Evolutionary conservation across 257 asterid species (phyloP), one percentile per base, ranked within the genome.

Genomic region (Nicotiana obtusifolia): DNA sequence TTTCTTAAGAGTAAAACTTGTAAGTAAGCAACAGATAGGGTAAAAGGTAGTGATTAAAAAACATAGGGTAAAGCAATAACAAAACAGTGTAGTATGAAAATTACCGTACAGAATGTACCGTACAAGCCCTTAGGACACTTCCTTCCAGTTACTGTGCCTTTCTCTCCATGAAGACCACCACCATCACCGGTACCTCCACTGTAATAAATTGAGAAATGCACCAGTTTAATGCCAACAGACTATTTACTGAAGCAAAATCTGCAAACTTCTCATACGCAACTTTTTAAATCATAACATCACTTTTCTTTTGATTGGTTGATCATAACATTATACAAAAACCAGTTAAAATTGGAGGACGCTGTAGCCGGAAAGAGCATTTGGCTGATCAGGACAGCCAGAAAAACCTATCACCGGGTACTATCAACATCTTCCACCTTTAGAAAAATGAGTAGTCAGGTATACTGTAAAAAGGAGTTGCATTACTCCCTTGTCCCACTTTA

Each of bases 61-160:
- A 20, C n/a, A 20, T 73, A 15, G 41, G 24, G 52, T 24, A 73
- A 73, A 47, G 14, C 79, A 73, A 7, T 22, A 49, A 26, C 20
- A 17, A 49, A 75, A 26, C 62, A 75, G 41, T 16, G 16, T 49
- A 52, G 62, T 11, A 49, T 64, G 81, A 73, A 80, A 83, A 92
- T 87, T 94, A 94, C 98, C 91, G 86, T 89, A 85, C 98, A 94
- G 86, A 93, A 94, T 87, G 96, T 93, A 88, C 97, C 96, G 86
- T 87, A 92, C 87, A 94, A 88, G 87, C 98, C 98, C 89, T 88
- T 88, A 80, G 98, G 98, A 91, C 98, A 94, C 88, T 86, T 87
- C 91, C 91, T 93, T 81, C 98, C 98, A 2, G 97, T 94, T 83
- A 94, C 82, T 67, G 98, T 92, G 82, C 98, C 98, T 85, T 87